Conservation (phyloP, 2,329 filamentous ascomycete species). For the Aspergillus pseudoterreus region DNA sequence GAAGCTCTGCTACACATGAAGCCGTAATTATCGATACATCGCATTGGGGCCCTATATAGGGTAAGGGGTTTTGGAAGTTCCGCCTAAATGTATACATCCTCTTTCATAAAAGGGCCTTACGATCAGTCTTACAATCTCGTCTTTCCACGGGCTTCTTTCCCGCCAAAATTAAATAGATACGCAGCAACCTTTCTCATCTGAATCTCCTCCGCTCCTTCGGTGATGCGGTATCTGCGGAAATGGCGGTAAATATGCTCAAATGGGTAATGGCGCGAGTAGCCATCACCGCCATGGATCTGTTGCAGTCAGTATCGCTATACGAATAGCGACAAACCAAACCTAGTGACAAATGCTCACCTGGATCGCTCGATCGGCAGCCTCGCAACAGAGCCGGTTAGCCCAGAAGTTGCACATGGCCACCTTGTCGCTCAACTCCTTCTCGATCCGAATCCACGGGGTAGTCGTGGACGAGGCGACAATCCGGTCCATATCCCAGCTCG, state of each 20-base stretch:
- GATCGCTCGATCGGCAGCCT: constrained; percentile 61
- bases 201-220: constrained; percentile 63
- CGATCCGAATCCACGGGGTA: constrained; percentile 50
- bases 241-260: constrained; percentile 66
- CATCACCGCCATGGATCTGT: constrained; percentile 54
- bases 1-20: no score
- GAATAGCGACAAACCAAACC: background rate
- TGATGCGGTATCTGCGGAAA: constrained; percentile 61
- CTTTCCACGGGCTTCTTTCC: background rate
- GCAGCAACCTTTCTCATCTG: constrained; percentile 64
- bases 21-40: no score
- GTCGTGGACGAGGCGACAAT: constrained; percentile 30
- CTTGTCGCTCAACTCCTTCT: constrained; percentile 57
- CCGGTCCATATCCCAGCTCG: constrained; percentile 59
- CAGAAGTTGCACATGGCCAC: constrained; percentile 66
- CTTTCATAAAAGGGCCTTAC: no score
- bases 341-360: constrained; percentile 38
- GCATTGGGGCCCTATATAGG: no score
- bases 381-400: constrained; percentile 57
- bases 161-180: constrained; percentile 52
- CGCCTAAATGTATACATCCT: no score
- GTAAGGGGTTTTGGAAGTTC: no score
- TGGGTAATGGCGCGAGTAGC: constrained; percentile 56
- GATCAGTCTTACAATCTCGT: constrained; percentile 3
- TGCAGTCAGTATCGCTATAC: background rate